Percentiles rank a stretch among this genome's conserved stretches.
Conservation (phyloP, 2,329 filamentous ascomycete species). For the Cladosporium austrohemisphaericum region DNA sequence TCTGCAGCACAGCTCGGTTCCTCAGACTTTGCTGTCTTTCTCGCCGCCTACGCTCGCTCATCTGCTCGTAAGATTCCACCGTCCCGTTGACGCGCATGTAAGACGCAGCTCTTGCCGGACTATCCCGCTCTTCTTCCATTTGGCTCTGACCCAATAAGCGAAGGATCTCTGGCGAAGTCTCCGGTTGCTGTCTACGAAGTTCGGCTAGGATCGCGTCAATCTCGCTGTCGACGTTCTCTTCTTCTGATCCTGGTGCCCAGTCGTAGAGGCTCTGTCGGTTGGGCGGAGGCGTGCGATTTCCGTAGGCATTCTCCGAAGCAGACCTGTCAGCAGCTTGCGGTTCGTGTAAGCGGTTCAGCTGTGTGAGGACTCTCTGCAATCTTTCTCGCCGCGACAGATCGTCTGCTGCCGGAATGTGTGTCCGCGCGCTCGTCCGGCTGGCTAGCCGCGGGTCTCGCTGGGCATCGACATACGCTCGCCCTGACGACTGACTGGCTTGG, state of each 20-base stretch:
- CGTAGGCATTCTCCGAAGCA: constrained; percentile 41
- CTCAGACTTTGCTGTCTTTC: constrained; percentile 31
- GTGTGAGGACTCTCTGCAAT: constrained; percentile 44
- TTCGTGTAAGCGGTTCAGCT: constrained; percentile 43
- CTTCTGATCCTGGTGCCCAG: constrained; percentile 48
- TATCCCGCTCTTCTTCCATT: constrained; percentile 32
- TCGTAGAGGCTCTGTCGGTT: constrained; percentile 56
- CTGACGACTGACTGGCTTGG: constrained; percentile 16
- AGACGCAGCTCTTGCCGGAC: constrained; percentile 22
- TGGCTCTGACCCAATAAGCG: constrained; percentile 37
- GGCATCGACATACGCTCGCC: constrained; percentile 19
- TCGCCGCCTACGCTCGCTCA: constrained; percentile 28
- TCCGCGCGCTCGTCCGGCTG: not conserved
- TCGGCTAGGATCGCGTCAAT: constrained; percentile 40
- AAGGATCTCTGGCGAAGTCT: constrained; percentile 34
- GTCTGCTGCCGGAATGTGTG: constrained; percentile 24
- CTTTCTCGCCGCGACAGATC: constrained; percentile 40
- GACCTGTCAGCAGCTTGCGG: constrained; percentile 29
- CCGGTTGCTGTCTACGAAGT: constrained; percentile 36
- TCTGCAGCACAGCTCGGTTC: constrained; percentile 31
- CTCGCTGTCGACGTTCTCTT: constrained; percentile 34
- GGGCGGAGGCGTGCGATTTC: constrained; percentile 48
- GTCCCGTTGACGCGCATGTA: constrained; percentile 16
- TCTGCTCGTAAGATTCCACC: constrained; percentile 24
- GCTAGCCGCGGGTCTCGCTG: constrained; percentile 23